Conservation (phyloP, 2,329 filamentous ascomycete species). For the Cyanodermella asteris region DNA sequence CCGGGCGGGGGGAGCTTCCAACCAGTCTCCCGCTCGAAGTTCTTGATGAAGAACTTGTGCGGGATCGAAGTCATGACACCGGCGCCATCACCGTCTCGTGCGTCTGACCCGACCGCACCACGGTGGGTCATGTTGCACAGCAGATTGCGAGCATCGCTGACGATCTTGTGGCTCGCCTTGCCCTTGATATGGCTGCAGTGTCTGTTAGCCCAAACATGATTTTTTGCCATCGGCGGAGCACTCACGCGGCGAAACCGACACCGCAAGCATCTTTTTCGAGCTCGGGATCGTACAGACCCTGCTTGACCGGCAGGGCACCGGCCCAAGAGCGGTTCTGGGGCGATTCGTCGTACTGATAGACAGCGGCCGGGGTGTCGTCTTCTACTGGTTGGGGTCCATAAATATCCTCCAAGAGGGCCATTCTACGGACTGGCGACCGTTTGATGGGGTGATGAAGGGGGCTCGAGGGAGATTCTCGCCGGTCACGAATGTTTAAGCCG, state of each 20-base stretch:
- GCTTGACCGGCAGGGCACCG: slow-evolving; percentile 84
- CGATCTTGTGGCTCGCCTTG: slow-evolving; percentile 90
- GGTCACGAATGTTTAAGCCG: too few relatives aligned
- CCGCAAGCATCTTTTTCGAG: slow-evolving; percentile 98
- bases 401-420: slow-evolving; percentile 26
- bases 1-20: slow-evolving; percentile 70
- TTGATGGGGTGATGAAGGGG: neutral
- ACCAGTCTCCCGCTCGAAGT: slow-evolving; percentile 79
- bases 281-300: slow-evolving; percentile 91
- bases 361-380: slow-evolving; percentile 28
- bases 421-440: slow-evolving; percentile 20
- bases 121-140: slow-evolving; percentile 99
- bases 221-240: slow-evolving; percentile 9
- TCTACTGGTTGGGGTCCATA: slow-evolving; percentile 24
- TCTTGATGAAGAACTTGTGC: slow-evolving; percentile 96
- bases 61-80: slow-evolving; percentile 99
- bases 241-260: slow-evolving; percentile 95
- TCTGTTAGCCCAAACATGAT: slow-evolving; percentile 4
- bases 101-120: slow-evolving; percentile 92
- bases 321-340: slow-evolving; percentile 83
- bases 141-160: slow-evolving; percentile 89
- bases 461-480: too few relatives aligned
- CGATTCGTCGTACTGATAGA: slow-evolving; percentile 64
- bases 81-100: slow-evolving; percentile 90
- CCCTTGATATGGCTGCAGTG: slow-evolving; percentile 79